Conservation (phyloP, 2,329 filamentous ascomycete genomes). For the Ophiostoma himal-ulmi region DNA sequence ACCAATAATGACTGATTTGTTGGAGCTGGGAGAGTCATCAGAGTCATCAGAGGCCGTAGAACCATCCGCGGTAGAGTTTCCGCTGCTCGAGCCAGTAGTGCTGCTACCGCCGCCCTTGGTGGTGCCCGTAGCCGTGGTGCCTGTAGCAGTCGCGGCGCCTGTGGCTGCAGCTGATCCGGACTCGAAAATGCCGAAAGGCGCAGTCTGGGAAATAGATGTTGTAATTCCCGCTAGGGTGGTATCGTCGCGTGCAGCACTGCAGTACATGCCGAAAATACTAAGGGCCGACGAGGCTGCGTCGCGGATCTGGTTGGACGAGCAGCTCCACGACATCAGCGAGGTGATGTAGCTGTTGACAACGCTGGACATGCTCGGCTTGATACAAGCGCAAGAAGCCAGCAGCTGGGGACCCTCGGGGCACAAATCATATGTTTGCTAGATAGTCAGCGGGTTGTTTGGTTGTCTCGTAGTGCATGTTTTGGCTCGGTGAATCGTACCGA, state of each 20-base stretch:
- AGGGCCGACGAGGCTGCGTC: constrained; percentile 41
- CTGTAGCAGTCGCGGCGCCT: neutral
- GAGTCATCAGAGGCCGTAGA: neutral
- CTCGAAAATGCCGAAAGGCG: constrained; percentile 10
- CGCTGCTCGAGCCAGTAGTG: neutral
- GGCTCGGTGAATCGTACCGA: constrained; percentile 32
- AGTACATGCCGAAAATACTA: constrained; percentile 43
- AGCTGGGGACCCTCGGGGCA: constrained; percentile 45
- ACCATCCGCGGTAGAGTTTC: neutral
- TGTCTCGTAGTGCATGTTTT: neutral
- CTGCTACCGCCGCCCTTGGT: constrained; percentile 15
- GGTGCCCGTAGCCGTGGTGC: neutral
- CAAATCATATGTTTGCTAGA: constrained; percentile 36
- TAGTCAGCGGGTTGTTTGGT: neutral
- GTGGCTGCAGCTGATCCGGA: neutral
- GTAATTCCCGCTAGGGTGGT: constrained; percentile 38
- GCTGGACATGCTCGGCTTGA: constrained; percentile 45
- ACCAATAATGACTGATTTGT: constrained; percentile 34
- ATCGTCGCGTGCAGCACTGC: constrained; percentile 43
- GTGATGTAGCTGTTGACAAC: constrained; percentile 41
- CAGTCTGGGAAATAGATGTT: constrained; percentile 32
- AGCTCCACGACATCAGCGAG: constrained; percentile 41
- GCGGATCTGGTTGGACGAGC: constrained; percentile 34
- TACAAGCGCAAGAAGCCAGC: constrained; percentile 48
- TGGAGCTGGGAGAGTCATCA: constrained; percentile 25